Evolutionary conservation across 2,329 filamentous ascomycete species (phyloP).

Genomic region (Neofusicoccum umdonicola): DNA sequence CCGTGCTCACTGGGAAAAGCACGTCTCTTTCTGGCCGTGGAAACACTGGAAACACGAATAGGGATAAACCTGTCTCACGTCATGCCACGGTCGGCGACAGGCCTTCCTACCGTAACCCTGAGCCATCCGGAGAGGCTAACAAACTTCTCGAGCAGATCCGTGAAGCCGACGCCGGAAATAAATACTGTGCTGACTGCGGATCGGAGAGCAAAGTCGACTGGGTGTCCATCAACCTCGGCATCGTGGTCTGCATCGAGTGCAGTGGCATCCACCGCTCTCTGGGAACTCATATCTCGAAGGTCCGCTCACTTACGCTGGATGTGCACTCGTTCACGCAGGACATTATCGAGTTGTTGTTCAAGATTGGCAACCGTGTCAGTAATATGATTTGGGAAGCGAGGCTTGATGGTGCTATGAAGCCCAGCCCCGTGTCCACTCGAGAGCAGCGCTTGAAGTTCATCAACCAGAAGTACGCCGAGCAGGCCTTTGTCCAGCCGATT

Average conservation of each 20-base stretch:
- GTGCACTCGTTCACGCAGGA: constrained; percentile 95
- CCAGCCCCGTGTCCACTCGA: constrained; percentile 71
- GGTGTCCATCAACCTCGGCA: constrained; percentile 97
- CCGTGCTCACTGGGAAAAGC: constrained; percentile 88
- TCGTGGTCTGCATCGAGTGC: constrained; percentile 96
- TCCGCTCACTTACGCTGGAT: constrained; percentile 90
- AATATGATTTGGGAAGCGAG: constrained; percentile 96
- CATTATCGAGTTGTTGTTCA: constrained; percentile 88
- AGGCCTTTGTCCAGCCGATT: constrained; percentile 75
- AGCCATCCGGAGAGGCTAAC: constrained; percentile 74
- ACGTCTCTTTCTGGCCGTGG: constrained; percentile 65
- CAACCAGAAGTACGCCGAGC: constrained; percentile 88
- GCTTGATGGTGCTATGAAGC: constrained; percentile 72
- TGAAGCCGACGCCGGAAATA: constrained; percentile 88
- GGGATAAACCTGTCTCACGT: constrained; percentile 63
- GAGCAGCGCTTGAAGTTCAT: constrained; percentile 95
- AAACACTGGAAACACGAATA: constrained; percentile 37
- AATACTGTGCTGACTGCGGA: constrained; percentile 90
- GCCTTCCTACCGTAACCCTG: constrained; percentile 69
- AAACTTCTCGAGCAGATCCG: constrained; percentile 83
- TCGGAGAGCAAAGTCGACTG: constrained; percentile 93
- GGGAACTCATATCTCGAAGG: constrained; percentile 96
- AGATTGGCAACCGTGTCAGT: constrained; percentile 89
- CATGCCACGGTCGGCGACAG: constrained; percentile 90
- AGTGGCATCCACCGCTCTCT: constrained; percentile 95